These are phyloP conservation scores for Aphanomyces invadans DNA, from an alignment of 352 stramenopile genomes.

Conservation along the genomic window DNA sequence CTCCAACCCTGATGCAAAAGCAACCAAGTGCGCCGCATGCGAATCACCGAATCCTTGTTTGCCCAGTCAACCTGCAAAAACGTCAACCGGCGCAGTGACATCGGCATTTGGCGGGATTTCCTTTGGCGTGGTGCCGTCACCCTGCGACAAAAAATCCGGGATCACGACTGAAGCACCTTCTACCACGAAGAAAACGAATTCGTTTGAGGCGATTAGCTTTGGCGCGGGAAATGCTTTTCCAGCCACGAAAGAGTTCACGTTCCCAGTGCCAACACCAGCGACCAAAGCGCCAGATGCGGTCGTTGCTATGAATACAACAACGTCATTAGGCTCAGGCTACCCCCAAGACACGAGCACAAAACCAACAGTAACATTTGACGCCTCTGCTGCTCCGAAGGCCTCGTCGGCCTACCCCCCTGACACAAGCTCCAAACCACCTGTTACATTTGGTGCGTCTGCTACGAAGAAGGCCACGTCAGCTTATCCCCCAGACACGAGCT, in stretches of 20 bases:
- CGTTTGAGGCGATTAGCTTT: slow-evolving; percentile 4
- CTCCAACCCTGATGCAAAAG: slow-evolving; percentile 19
- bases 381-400: background rate
- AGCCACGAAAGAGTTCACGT: background rate
- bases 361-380: background rate
- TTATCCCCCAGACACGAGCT: slow-evolving; percentile 6
- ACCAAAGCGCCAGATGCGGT: background rate
- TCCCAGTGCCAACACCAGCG: background rate
- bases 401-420: slow-evolving; percentile 1
- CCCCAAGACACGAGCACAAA: slow-evolving; percentile 1
- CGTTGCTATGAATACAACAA: background rate
- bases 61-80: background rate
- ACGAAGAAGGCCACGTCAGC: background rate
- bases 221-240: background rate
- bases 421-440: background rate
- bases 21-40: slow-evolving; percentile 40
- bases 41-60: slow-evolving; percentile 35
- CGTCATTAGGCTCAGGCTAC: too few relatives aligned
- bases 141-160: too few relatives aligned
- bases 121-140: slow-evolving; percentile 27
- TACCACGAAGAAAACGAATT: background rate
- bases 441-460: slow-evolving; percentile 1
- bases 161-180: background rate
- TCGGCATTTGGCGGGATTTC: slow-evolving; percentile 26
- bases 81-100: background rate